Evolutionary conservation across 2,329 filamentous ascomycete species (phyloP).

Genomic region (Xylaria sp.): DNA sequence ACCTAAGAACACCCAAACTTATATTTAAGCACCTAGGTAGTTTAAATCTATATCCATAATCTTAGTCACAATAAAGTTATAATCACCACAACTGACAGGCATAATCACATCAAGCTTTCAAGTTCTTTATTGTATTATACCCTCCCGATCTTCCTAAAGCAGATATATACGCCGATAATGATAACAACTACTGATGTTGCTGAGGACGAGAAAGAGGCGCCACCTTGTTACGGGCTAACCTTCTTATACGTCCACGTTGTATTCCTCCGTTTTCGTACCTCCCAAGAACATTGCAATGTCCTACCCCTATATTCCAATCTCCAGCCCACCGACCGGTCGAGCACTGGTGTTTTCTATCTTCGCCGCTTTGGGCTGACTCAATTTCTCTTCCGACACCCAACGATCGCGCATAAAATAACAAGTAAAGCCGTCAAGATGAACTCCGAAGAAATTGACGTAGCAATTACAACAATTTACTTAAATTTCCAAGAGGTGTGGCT

Average conservation of each 20-base stretch:
- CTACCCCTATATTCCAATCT: constrained; percentile 11
- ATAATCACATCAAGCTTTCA: not conserved
- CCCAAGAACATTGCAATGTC: constrained; percentile 10
- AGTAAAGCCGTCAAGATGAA: constrained; percentile 43
- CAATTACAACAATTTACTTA: constrained; percentile 57
- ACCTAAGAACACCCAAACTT: not conserved
- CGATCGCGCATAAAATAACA: constrained; percentile 47
- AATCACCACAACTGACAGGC: not conserved
- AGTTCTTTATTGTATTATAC: constrained; percentile 43
- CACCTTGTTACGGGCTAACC: constrained; percentile 3
- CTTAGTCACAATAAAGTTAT: not conserved
- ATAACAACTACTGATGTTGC: constrained; percentile 35
- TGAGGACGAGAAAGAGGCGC: constrained; percentile 30
- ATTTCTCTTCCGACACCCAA: constrained; percentile 45
- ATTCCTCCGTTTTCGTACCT: constrained; percentile 20
- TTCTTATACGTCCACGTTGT: constrained; percentile 14
- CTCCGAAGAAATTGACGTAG: constrained; percentile 46
- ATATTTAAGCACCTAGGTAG: too few species aligned
- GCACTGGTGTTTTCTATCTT: constrained; percentile 9
- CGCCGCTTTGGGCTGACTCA: constrained; percentile 7
- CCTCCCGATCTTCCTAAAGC: constrained; percentile 41
- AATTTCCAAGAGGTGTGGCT: constrained; percentile 20
- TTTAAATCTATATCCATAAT: not conserved
- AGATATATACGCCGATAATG: constrained; percentile 39
- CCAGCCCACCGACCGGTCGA: not conserved